phyloP scores from a whole-genome alignment of 1,284 basidiomycete species.

The Sanghuangporus sanghuang region DNA sequence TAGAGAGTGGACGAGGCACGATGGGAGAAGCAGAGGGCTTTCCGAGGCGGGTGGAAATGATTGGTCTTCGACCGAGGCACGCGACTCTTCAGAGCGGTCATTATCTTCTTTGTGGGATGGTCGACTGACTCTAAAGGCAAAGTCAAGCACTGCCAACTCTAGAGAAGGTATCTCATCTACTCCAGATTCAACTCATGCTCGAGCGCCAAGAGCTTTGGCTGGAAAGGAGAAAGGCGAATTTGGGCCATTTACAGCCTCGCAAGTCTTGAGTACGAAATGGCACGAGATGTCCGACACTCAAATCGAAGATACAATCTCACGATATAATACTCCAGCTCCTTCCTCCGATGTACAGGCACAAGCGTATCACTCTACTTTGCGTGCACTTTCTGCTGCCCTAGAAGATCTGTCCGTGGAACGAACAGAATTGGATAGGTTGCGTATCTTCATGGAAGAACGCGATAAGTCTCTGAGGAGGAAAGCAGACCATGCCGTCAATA shows the following conservation, averaged over 20 bases:
- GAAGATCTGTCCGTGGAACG: conserved; percentile 50
- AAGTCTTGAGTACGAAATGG: conserved; percentile 60
- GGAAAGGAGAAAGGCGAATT: conserved; percentile 18
- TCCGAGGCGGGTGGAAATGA: background rate
- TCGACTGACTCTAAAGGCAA: background rate
- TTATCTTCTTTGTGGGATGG: conserved; percentile 12
- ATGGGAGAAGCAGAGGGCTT: background rate
- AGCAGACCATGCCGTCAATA: conserved; percentile 48
- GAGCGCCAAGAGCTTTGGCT: background rate
- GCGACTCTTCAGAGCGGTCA: conserved; percentile 3
- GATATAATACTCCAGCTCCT: conserved; percentile 36
- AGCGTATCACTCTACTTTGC: conserved; percentile 61
- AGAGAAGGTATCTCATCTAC: background rate
- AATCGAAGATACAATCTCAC: conserved; percentile 55
- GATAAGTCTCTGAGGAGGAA: conserved; percentile 36
- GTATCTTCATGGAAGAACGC: conserved; percentile 55
- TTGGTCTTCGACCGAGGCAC: background rate
- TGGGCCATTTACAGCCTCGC: conserved; percentile 29
- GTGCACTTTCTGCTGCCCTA: conserved; percentile 63
- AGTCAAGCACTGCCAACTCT: background rate
- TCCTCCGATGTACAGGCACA: conserved; percentile 43
- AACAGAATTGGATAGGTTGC: conserved; percentile 56
- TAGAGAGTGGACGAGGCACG: conserved; percentile 10
- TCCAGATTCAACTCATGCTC: background rate
- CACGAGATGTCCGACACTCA: conserved; percentile 68